Evolutionary conservation across 345 rosid species (phyloP).

Genomic region (Cardiospermum halicacabum): DNA sequence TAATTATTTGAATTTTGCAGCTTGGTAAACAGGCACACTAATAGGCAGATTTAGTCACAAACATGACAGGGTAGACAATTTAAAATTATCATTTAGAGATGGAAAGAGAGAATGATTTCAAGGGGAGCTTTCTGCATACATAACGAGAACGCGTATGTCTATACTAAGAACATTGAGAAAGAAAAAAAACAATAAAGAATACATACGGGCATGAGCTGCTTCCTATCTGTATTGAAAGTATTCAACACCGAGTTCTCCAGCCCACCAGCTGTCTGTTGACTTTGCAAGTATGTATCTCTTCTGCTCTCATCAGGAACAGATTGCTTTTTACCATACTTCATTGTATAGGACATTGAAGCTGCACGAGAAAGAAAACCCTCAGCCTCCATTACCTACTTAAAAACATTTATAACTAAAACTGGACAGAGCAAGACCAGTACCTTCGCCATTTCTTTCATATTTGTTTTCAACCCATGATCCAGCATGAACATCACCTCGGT

Average conservation of each 20-base stretch:
- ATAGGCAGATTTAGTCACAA: slow-evolving; percentile 8
- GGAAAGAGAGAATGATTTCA: background rate
- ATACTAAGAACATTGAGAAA: slow-evolving; percentile 12
- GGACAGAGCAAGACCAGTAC: slow-evolving; percentile 29
- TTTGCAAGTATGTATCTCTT: slow-evolving; percentile 53
- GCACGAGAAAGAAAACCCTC: slow-evolving; percentile 20
- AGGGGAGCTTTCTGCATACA: background rate
- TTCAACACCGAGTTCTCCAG: slow-evolving; percentile 34
- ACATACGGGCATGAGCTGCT: slow-evolving; percentile 55
- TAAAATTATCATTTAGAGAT: background rate
- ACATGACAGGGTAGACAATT: slow-evolving; percentile 7
- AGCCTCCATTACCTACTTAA: background rate
- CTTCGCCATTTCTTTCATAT: slow-evolving; percentile 49
- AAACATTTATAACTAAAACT: slow-evolving; percentile 6
- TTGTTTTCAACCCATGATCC: slow-evolving; percentile 39
- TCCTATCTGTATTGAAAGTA: slow-evolving; percentile 43
- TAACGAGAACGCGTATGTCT: slow-evolving; percentile 7
- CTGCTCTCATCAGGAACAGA: slow-evolving; percentile 40
- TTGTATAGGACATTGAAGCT: slow-evolving; percentile 35
- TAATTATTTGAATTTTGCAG: slow-evolving; percentile 5
- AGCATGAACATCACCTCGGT: slow-evolving; percentile 33
- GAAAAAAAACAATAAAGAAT: slow-evolving; percentile 15
- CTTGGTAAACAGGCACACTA: slow-evolving; percentile 4
- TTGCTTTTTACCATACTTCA: slow-evolving; percentile 45
- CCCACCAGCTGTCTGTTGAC: slow-evolving; percentile 24